Base-by-base conservation (phyloP, 768 basidiomycete species). In the Stropharia rugosoannulata region DNA sequence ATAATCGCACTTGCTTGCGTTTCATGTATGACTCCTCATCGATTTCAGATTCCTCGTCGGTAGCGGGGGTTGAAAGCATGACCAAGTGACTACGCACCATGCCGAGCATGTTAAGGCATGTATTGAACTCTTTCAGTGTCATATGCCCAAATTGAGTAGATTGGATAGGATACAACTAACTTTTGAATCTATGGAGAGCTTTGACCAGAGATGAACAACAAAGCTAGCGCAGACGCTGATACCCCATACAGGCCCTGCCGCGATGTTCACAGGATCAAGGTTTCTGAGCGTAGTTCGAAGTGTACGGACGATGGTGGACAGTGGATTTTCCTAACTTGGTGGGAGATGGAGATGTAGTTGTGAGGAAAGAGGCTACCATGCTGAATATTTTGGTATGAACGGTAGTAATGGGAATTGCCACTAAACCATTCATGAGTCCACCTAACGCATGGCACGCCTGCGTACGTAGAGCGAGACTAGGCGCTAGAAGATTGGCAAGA, bases 231-330 rank as follows among this genome's bases (percentile, higher is more conserved):
- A 71, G 32, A 90, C 85, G 56, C 80, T 80, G 51, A 90, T 73
- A 4, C 80, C 85, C 91, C 91, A 93, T 1, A 87, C 84, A 8
- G 91, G 89, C 1, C 89, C 89, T 62, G 90, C 86, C 1, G 89
- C 87, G 7, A 80, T 79, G 57, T 86, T 80, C 5, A 70, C 66
- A 2, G 85, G 85, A 5, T 87, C 84, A 3, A 73, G 67, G 1
- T 79, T 74, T 13, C 69, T 68, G 45, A 92, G 71, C 1, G 86
- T 87, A 0, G 82, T 82, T 25, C 87, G 82, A 5, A 92, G 75
- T 1, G 87, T 87, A 48, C 86, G 83, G 37, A 85, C 67, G 56
- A 91, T 86, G 3, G 70, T 32, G 1, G 7, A 65, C 68, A 2
- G 77, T 67, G 25, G 74, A 74, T 46, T 68, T 74, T 1, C 50